A percentile compares a stretch with the other conserved stretches of the same genome.
Evolutionary conservation across 106 monocot species (phyloP).

Genomic region (Alisma plantagoaquatica): DNA sequence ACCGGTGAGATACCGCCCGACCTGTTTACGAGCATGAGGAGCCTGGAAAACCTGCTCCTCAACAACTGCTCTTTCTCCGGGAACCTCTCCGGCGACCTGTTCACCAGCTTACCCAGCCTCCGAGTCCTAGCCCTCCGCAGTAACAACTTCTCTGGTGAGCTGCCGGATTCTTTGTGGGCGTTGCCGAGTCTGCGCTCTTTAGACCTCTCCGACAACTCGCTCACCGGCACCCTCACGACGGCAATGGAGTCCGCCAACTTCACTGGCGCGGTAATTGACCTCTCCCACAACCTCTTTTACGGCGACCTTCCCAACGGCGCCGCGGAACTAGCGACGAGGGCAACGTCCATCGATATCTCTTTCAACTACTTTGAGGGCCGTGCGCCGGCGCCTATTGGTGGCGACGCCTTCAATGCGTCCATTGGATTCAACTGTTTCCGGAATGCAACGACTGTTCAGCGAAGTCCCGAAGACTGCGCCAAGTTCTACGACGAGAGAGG

Average conservation of each 20-base stretch:
- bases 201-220: constrained; percentile 27
- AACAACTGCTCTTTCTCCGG: constrained; percentile 16
- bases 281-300: constrained; percentile 52
- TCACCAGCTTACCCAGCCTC: constrained; percentile 7
- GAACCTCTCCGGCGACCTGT: neutral
- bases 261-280: constrained; percentile 17
- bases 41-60: constrained; percentile 8
- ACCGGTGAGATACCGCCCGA: constrained; percentile 14
- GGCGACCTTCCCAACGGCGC: constrained; percentile 29
- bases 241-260: constrained; percentile 1
- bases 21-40: constrained; percentile 9
- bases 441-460: constrained; percentile 25
- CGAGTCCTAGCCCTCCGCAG: neutral
- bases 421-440: constrained; percentile 38
- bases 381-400: constrained; percentile 7
- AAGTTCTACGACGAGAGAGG: constrained; percentile 35
- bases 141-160: constrained; percentile 18
- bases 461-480: constrained; percentile 30
- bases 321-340: constrained; percentile 3
- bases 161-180: constrained; percentile 23
- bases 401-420: constrained; percentile 10
- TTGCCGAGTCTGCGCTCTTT: constrained; percentile 14
- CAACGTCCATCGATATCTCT: constrained; percentile 31
- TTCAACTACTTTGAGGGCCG: constrained; percentile 49
- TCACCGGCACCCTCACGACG: constrained; percentile 27